These are phyloP conservation scores for Casaregolazyma lundiana DNA, from an alignment of 1,139 yeast genomes.

Conservation along the genomic window DNA sequence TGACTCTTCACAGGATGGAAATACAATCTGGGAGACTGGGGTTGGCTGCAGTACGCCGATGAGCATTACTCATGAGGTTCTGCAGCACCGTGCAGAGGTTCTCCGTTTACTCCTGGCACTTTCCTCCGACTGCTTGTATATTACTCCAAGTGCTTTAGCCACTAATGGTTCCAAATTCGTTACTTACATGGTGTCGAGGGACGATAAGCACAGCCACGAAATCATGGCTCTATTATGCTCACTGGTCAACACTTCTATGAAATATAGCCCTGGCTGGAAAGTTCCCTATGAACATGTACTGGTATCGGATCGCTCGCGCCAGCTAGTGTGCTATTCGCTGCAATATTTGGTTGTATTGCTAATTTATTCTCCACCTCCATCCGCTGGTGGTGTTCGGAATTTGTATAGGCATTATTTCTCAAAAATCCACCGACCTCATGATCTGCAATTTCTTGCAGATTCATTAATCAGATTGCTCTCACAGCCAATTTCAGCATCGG, in stretches of 20 bases:
- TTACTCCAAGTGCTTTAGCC: conserved; percentile 42
- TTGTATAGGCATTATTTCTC: conserved; percentile 32
- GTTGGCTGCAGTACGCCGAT: conserved; percentile 53
- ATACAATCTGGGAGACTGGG: conserved; percentile 70
- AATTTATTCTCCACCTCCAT: conserved; percentile 57
- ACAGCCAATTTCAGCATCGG: conserved; percentile 32
- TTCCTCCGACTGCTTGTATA: conserved; percentile 61
- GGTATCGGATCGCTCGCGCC: conserved; percentile 45
- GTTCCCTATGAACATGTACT: conserved; percentile 36
- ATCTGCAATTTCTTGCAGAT: conserved; percentile 43
- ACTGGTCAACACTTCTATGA: conserved; percentile 51
- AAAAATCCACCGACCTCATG: conserved; percentile 37
- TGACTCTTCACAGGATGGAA: conserved; percentile 20
- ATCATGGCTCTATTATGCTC: conserved; percentile 60
- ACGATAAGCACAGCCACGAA: conserved; percentile 42
- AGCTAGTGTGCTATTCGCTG: conserved; percentile 52
- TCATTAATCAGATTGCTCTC: conserved; percentile 31
- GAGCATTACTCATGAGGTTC: conserved; percentile 42
- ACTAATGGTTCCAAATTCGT: conserved; percentile 54
- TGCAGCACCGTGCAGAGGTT: conserved; percentile 64
- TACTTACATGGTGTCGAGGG: conserved; percentile 51
- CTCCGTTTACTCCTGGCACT: conserved; percentile 58
- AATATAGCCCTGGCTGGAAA: conserved; percentile 39
- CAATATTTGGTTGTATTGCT: conserved; percentile 61
- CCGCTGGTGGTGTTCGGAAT: conserved; percentile 23